Percentiles rank a stretch among this genome's conserved stretches.
Evolutionary conservation across 768 basidiomycete species (phyloP).

Genomic region (Pulveroboletus sp.): DNA sequence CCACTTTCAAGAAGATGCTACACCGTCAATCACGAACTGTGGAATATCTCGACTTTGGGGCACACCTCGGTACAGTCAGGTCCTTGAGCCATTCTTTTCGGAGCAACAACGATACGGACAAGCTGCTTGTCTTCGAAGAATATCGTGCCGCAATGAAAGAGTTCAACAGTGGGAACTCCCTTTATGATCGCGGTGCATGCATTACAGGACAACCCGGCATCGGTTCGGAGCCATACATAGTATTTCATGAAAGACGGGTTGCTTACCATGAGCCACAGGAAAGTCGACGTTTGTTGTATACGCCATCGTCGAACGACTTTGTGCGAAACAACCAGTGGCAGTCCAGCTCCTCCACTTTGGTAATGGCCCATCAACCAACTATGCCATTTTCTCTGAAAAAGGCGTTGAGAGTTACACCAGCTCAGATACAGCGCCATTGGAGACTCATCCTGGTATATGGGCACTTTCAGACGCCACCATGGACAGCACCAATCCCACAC

Average conservation of each 20-base stretch:
- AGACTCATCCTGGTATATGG: neutral
- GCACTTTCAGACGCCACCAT: slow-evolving; percentile 3
- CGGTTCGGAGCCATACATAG: no score
- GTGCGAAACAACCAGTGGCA: neutral
- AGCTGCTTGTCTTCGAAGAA: no score
- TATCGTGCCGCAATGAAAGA: no score
- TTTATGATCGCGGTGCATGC: no score
- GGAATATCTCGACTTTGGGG: neutral
- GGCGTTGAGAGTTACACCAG: neutral
- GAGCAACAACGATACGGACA: no score
- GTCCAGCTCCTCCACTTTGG: slow-evolving; percentile 2
- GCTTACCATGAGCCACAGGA: neutral
- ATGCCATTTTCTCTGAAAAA: neutral
- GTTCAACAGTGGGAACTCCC: no score
- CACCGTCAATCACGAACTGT: neutral
- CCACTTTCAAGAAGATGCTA: neutral
- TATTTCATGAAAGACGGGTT: no score
- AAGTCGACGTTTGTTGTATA: slow-evolving; percentile 10
- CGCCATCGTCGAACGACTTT: slow-evolving; percentile 4
- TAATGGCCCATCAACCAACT: no score
- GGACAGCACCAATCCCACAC: neutral
- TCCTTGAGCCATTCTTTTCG: neutral
- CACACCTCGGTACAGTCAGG: neutral
- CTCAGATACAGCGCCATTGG: neutral
- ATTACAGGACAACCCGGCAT: no score